Evolutionary conservation across 2,329 filamentous ascomycete species (phyloP).

Genomic region (Nannizziopsis barbatae): DNA sequence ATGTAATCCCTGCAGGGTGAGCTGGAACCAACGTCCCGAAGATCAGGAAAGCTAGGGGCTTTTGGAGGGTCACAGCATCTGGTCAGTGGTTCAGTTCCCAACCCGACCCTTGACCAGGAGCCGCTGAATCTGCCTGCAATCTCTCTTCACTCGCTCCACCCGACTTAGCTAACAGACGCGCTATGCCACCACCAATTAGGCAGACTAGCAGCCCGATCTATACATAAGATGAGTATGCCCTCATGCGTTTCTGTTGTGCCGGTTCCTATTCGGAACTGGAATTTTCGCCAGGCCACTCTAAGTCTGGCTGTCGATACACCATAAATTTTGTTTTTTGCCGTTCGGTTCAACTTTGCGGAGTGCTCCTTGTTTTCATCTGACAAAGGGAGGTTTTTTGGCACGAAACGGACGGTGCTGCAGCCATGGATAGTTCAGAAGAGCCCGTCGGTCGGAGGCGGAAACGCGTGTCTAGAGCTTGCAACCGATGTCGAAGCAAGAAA

Average conservation of each 20-base stretch:
- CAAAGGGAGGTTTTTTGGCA: neutral
- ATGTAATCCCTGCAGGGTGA: no score
- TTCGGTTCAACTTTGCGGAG: no score
- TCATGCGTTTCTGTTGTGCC: no score
- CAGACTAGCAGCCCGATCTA: neutral
- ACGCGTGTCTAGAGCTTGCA: conserved; percentile 38
- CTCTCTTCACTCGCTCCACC: neutral
- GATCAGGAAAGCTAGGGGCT: conserved; percentile 1
- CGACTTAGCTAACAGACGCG: neutral
- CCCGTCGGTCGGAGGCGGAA: conserved; percentile 21
- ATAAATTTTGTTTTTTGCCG: no score
- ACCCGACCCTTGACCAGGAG: conserved; percentile 3
- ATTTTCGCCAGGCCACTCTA: no score
- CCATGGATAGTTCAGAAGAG: conserved; percentile 6
- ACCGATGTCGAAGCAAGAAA: conserved; percentile 38
- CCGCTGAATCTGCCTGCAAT: neutral
- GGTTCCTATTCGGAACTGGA: no score
- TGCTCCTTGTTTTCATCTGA: no score
- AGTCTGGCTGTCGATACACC: no score
- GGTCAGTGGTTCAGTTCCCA: conserved; percentile 3
- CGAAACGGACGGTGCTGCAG: neutral
- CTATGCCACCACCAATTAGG: neutral
- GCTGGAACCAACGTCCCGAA: neutral
- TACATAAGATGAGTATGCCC: neutral
- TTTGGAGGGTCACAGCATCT: conserved; percentile 1